Evolutionary conservation across 1,139 yeast genomes (phyloP), one percentile per base, ranked within the genome.

Genomic region (Maudiozyma humilis): DNA sequence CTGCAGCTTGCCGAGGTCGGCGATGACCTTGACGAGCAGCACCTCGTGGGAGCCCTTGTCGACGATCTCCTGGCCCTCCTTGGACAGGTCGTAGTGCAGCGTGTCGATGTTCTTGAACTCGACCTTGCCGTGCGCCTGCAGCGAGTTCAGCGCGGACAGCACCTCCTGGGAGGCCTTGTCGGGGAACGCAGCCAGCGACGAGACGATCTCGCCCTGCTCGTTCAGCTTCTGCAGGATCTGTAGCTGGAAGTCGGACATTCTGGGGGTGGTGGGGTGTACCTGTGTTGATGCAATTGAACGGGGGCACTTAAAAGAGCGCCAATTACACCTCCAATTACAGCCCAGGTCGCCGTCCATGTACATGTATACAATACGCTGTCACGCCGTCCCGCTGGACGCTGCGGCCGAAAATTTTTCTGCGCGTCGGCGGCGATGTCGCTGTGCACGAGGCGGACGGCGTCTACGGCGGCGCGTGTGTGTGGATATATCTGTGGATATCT

Each of bases 1-100:
- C 60, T 85, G 84, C 59, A 91, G 73, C 36, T 93, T 88, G 48
- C 83, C 94, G 47, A 88, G 65, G 34, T 83, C 72, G 57, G 79
- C 75, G 50, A 83, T 71, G 40, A 93, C 88, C 62, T 82, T 87
- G 54, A 86, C 76, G 43, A 93, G 75, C 54, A 94, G 78, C 57
- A 77, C 78, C 68, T 91, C 99, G 58, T 93, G 96, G 18, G 96
- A 85, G 4, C 98, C 98, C 44, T 82, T 68, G 16, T 68, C 63
- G 23, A 85, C 74, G 52, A 89, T 85, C 42, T 85, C 88, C 54
- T 79, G 69, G 38, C 95, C 98, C 68, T 91, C 99, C 16, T 68
- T 67, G 16, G 95, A 83, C 52, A 89, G 75, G 23, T 72, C 68
- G 82, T 91, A 89, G 51, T 71, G 67, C 53, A 89, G 95, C 47